These are phyloP conservation scores for Graphiopsis chlorocephala DNA, from an alignment of 2,329 filamentous ascomycete species.

Conservation along the genomic window DNA sequence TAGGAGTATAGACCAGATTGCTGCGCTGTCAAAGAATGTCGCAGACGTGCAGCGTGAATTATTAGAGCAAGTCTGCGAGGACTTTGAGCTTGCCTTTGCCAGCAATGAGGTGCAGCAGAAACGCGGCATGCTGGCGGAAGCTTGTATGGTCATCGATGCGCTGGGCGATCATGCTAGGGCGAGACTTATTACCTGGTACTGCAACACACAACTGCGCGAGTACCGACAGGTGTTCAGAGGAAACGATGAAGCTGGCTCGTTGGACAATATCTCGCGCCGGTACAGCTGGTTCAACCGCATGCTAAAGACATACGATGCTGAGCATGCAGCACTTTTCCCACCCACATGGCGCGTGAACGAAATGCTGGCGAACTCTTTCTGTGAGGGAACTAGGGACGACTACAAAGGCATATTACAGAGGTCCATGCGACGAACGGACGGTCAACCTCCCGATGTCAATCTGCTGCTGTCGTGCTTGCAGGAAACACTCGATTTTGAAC, in stretches of 20 bases:
- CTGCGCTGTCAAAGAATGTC: conserved; percentile 85
- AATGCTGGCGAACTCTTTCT: conserved; percentile 85
- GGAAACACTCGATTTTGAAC: conserved; percentile 95
- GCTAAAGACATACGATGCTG: conserved; percentile 92
- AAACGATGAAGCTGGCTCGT: conserved; percentile 90
- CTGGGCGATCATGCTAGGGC: conserved; percentile 82
- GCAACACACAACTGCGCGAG: conserved; percentile 93
- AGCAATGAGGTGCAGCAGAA: conserved; percentile 75
- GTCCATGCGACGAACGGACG: conserved; percentile 75
- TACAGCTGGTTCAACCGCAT: conserved; percentile 97
- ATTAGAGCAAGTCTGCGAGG: conserved; percentile 96
- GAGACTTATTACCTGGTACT: conserved; percentile 90
- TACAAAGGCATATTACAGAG: conserved; percentile 89
- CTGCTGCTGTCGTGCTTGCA: conserved; percentile 84
- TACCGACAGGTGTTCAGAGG: conserved; percentile 94
- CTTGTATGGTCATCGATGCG: conserved; percentile 91
- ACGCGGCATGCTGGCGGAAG: conserved; percentile 73
- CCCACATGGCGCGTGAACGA: conserved; percentile 86
- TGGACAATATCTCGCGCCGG: conserved; percentile 92
- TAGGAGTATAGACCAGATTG: conserved; percentile 95
- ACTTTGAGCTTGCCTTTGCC: conserved; percentile 93
- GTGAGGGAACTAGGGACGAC: conserved; percentile 91
- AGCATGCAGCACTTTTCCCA: conserved; percentile 86
- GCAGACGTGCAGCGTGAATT: conserved; percentile 89
- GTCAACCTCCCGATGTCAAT: conserved; percentile 82